A percentile compares a stretch with the other conserved stretches of the same genome.
These are phyloP conservation scores for Hansfordia pulvinata DNA, from an alignment of 2,329 filamentous ascomycete genomes.

Conservation along the genomic window DNA sequence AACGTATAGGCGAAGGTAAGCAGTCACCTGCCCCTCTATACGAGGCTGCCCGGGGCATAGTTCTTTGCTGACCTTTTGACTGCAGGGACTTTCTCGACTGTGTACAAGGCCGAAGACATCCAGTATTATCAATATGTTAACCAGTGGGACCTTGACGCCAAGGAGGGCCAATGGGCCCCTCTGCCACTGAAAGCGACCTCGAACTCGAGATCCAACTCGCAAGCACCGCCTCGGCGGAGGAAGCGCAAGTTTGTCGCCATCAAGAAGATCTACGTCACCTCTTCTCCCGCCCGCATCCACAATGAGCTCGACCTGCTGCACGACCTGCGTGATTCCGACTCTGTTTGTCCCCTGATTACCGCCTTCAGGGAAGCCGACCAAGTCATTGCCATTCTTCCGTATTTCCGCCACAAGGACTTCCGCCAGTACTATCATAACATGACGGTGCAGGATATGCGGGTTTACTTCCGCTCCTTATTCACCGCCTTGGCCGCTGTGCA, in stretches of 20 bases:
- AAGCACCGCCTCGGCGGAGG: slow-evolving; percentile 22
- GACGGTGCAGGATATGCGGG: slow-evolving; percentile 70
- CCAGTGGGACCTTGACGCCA: slow-evolving; percentile 65
- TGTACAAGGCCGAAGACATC: slow-evolving; percentile 95
- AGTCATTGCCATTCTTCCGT: slow-evolving; percentile 86
- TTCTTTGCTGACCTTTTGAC: no score
- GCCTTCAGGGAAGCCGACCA: slow-evolving; percentile 93
- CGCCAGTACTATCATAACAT: slow-evolving; percentile 88
- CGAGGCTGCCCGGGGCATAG: no score
- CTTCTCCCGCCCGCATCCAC: slow-evolving; percentile 80
- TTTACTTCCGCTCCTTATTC: slow-evolving; percentile 84
- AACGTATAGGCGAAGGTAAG: slow-evolving; percentile 89
- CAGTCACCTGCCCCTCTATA: no score
- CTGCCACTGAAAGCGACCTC: slow-evolving; percentile 46
- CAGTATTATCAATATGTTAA: slow-evolving; percentile 74
- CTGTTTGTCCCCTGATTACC: slow-evolving; percentile 90
- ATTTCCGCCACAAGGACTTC: slow-evolving; percentile 93
- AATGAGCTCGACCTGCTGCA: slow-evolving; percentile 93
- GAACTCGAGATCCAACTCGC: slow-evolving; percentile 23
- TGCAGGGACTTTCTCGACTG: slow-evolving; percentile 89
- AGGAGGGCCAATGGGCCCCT: slow-evolving; percentile 52
- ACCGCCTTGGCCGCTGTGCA: slow-evolving; percentile 77
- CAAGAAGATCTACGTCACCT: slow-evolving; percentile 99
- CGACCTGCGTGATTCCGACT: slow-evolving; percentile 68
- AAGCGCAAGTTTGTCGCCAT: slow-evolving; percentile 78